Percentiles rank a stretch among this genome's conserved stretches.
phyloP scores from a whole-genome alignment of 140 eudicot genomes.

The Anethum foeniculum region DNA sequence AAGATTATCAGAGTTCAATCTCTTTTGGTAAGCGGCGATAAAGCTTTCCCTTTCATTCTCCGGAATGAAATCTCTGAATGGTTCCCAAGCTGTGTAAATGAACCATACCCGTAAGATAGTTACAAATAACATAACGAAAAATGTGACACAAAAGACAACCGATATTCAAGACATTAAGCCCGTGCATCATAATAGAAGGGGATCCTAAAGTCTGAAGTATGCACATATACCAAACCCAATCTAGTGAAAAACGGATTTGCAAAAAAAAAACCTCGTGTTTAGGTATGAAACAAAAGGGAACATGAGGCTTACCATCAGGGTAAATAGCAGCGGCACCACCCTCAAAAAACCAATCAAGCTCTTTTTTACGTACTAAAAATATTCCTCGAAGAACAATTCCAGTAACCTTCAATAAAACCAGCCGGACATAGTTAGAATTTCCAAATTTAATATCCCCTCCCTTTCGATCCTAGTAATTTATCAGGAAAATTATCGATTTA shows the following conservation, averaged over 20 bases:
- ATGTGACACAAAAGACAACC: background rate
- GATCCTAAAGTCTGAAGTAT: background rate
- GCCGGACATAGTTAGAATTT: background rate
- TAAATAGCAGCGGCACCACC: constrained; percentile 98
- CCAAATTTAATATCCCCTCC: background rate
- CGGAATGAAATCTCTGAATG: constrained; percentile 94
- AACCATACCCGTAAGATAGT: background rate
- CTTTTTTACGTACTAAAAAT: constrained; percentile 88
- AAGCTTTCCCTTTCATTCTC: constrained; percentile 80
- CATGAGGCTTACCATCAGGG: constrained; percentile 72
- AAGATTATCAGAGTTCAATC: constrained; percentile 67
- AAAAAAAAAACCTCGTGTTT: background rate
- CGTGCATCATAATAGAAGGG: background rate
- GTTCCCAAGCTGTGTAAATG: constrained; percentile 72
- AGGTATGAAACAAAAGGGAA: background rate
- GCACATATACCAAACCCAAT: background rate
- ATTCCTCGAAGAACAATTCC: constrained; percentile 92
- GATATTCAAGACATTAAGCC: background rate
- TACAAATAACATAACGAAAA: background rate
- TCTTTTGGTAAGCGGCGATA: constrained; percentile 77
- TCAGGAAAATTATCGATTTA: background rate
- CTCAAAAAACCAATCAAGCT: constrained; percentile 96
- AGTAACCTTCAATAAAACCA: constrained; percentile 49
- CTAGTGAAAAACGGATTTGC: background rate
- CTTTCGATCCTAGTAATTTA: background rate